Conservation (phyloP, 2,329 filamentous ascomycete genomes). For the Helminthosporium solani region DNA sequence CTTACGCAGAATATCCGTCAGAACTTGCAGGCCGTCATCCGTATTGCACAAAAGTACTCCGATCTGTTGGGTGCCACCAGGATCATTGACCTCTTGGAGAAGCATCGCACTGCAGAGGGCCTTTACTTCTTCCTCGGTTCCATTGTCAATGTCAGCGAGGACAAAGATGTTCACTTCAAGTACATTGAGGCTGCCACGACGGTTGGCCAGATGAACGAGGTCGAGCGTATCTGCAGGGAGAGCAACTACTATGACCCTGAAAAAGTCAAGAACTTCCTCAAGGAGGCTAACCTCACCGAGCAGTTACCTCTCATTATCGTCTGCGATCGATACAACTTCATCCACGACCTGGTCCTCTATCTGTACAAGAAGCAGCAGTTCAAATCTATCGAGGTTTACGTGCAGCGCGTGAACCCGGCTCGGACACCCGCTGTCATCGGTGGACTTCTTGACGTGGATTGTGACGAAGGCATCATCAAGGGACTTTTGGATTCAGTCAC, state of each 20-base stretch:
- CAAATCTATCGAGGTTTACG: conserved; percentile 97
- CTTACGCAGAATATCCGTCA: conserved; percentile 94
- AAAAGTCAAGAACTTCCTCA: conserved; percentile 99
- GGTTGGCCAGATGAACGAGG: conserved; percentile 91
- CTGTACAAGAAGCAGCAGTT: conserved; percentile 99
- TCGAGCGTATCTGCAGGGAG: conserved; percentile 95
- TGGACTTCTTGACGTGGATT: conserved; percentile 92
- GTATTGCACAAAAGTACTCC: conserved; percentile 96
- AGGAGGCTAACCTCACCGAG: conserved; percentile 89
- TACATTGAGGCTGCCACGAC: conserved; percentile 96
- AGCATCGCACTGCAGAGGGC: conserved; percentile 95
- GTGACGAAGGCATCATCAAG: conserved; percentile 95
- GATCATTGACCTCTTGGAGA: conserved; percentile 92
- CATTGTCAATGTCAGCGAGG: conserved; percentile 95
- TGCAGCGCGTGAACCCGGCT: conserved; percentile 91
- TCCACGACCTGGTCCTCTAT: conserved; percentile 93
- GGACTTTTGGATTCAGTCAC: conserved; percentile 82
- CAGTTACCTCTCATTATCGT: conserved; percentile 97
- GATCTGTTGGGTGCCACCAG: conserved; percentile 86
- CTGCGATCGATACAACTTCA: conserved; percentile 98
- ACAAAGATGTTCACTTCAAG: conserved; percentile 96
- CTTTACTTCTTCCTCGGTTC: conserved; percentile 98
- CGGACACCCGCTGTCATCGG: conserved; percentile 91
- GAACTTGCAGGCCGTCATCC: conserved; percentile 91
- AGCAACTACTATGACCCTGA: conserved; percentile 66